These are phyloP conservation scores for Myriosclerotinia scirpicola DNA, from an alignment of 2,329 filamentous ascomycete genomes.

Conservation along the genomic window DNA sequence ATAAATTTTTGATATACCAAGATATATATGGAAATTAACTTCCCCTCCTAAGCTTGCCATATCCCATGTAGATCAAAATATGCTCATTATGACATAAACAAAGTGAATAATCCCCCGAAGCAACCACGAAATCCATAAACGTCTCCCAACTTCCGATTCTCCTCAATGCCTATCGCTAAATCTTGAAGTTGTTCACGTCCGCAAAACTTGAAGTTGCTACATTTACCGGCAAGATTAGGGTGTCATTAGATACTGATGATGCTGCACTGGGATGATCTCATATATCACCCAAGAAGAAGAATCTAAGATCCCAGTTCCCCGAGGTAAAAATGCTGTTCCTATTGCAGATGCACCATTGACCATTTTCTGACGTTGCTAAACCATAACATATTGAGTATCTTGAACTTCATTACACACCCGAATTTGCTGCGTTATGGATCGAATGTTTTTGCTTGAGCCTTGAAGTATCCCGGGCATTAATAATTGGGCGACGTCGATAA, in stretches of 20 bases:
- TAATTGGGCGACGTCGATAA: constrained; percentile 37
- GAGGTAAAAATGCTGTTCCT: constrained; percentile 14
- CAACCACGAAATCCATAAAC: constrained; percentile 28
- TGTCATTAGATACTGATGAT: constrained; percentile 18
- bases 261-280: constrained; percentile 22
- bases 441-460: constrained; percentile 27
- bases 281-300: constrained; percentile 17
- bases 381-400: constrained; percentile 28
- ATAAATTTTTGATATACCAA: constrained; percentile 15
- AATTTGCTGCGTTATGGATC: constrained; percentile 37
- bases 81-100: background rate
- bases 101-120: background rate
- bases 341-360: constrained; percentile 13
- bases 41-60: too few species aligned
- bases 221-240: constrained; percentile 31
- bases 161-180: constrained; percentile 34
- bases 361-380: constrained; percentile 29
- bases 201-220: constrained; percentile 27
- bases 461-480: constrained; percentile 31
- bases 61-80: background rate
- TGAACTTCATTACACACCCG: constrained; percentile 29
- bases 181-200: constrained; percentile 27
- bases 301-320: background rate
- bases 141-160: constrained; percentile 26
- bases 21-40: background rate